Percentiles rank a stretch among this genome's conserved stretches.
Evolutionary conservation across 805 yeast genomes (phyloP).

Genomic region (Yarrowia porcina): DNA sequence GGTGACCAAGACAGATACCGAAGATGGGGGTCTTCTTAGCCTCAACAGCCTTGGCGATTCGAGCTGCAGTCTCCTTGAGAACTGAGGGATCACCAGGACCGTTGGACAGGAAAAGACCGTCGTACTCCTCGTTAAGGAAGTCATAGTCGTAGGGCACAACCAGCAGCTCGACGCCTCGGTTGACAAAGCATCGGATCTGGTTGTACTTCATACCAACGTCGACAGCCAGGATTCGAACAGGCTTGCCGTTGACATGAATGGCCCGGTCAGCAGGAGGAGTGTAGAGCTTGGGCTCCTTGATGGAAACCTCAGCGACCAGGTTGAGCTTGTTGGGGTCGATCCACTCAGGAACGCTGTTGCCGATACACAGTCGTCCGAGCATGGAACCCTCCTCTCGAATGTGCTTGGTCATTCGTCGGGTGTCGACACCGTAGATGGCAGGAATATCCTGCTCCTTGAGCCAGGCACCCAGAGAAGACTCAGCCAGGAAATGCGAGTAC

Average conservation of each 20-base stretch:
- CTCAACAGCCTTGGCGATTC: slow-evolving; percentile 55
- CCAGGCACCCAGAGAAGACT: slow-evolving; percentile 91
- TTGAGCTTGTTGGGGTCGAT: slow-evolving; percentile 87
- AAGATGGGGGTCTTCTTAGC: slow-evolving; percentile 81
- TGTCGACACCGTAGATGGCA: slow-evolving; percentile 96
- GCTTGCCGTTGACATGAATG: slow-evolving; percentile 63
- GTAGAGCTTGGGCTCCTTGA: slow-evolving; percentile 69
- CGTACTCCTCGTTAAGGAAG: slow-evolving; percentile 74
- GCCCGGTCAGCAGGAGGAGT: slow-evolving; percentile 58
- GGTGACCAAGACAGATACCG: slow-evolving; percentile 99
- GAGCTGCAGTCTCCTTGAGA: slow-evolving; percentile 62
- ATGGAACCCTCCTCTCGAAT: slow-evolving; percentile 92
- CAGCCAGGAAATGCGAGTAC: slow-evolving; percentile 90
- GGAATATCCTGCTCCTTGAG: slow-evolving; percentile 87
- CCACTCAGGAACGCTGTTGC: slow-evolving; percentile 68
- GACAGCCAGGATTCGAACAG: slow-evolving; percentile 78
- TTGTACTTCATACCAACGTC: slow-evolving; percentile 98
- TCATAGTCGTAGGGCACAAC: slow-evolving; percentile 97
- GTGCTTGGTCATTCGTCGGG: slow-evolving; percentile 89
- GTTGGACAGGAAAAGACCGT: slow-evolving; percentile 92
- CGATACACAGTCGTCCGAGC: slow-evolving; percentile 74
- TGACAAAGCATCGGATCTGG: slow-evolving; percentile 94
- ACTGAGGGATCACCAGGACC: slow-evolving; percentile 99
- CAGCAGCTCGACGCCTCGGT: slow-evolving; percentile 91
- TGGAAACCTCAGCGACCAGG: slow-evolving; percentile 87